These are phyloP conservation scores for Toxoplasma gondii DNA, from an alignment of 169 alveolate genomes.

Conservation along the genomic window DNA sequence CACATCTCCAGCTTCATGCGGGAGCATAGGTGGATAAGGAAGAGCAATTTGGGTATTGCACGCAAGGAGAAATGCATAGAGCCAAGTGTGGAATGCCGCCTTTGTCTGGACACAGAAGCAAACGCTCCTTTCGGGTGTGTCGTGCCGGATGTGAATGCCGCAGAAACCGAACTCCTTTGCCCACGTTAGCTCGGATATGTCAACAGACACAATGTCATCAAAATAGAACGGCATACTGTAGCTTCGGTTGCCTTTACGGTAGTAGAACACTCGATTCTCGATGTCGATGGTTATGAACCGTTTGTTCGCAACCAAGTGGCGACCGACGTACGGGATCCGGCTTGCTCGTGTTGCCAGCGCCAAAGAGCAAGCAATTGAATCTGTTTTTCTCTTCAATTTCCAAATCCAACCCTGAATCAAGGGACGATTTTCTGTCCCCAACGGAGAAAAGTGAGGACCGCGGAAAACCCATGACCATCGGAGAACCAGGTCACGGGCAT, in stretches of 20 bases:
- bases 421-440: not conserved
- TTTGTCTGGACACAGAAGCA: not conserved
- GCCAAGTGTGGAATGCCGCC: constrained; percentile 19
- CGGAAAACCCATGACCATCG: not conserved
- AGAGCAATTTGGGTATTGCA: not conserved
- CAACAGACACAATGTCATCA: not conserved
- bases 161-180: constrained; percentile 1
- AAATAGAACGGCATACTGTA: not conserved
- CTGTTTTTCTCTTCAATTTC: not conserved
- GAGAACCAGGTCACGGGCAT: not conserved
- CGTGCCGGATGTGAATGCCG: not conserved
- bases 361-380: not conserved
- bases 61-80: constrained; percentile 13
- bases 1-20: too few species aligned
- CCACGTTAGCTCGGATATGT: constrained; percentile 1
- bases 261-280: constrained; percentile 18
- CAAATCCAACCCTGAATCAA: not conserved
- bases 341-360: not conserved
- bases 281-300: not conserved
- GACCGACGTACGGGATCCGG: not conserved
- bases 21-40: too few species aligned
- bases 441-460: not conserved
- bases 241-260: not conserved
- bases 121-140: not conserved
- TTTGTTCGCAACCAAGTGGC: not conserved